Evolutionary conservation across 148 eudicot species (phyloP).

Genomic region (Nyssa sinensis): DNA sequence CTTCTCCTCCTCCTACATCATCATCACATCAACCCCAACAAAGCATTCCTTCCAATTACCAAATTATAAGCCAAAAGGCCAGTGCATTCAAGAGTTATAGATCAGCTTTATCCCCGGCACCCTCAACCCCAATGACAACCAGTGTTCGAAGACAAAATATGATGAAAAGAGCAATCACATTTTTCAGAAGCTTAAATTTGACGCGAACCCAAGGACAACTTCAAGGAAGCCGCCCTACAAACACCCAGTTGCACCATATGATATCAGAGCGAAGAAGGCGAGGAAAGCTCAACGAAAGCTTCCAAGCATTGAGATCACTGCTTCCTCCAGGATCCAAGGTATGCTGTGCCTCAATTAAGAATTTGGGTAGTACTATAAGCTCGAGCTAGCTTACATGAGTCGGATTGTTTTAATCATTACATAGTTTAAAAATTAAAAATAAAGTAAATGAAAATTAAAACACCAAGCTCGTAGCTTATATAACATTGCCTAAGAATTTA

Average conservation of each 20-base stretch:
- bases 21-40: conserved; percentile 13
- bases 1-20: conserved; percentile 20
- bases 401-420: no score
- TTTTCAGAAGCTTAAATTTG: conserved; percentile 37
- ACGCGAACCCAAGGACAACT: conserved; percentile 25
- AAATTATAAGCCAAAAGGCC: conserved; percentile 5
- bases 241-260: conserved; percentile 71
- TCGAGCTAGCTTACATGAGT: no score
- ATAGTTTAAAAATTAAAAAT: no score
- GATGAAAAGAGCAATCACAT: conserved; percentile 44
- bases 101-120: conserved; percentile 8
- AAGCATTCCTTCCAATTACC: no score
- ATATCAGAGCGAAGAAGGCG: conserved; percentile 78
- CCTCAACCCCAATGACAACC: conserved; percentile 7
- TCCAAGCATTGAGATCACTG: conserved; percentile 66
- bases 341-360: no score
- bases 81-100: conserved; percentile 57
- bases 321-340: conserved; percentile 95
- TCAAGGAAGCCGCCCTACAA: conserved; percentile 40
- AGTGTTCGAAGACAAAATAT: conserved; percentile 33
- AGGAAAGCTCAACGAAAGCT: conserved; percentile 85
- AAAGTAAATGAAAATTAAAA: no score
- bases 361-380: no score
- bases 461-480: no score
- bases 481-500: not conserved